phyloP scores from a whole-genome alignment of 768 basidiomycete species.

The Lyophyllum atratum region DNA sequence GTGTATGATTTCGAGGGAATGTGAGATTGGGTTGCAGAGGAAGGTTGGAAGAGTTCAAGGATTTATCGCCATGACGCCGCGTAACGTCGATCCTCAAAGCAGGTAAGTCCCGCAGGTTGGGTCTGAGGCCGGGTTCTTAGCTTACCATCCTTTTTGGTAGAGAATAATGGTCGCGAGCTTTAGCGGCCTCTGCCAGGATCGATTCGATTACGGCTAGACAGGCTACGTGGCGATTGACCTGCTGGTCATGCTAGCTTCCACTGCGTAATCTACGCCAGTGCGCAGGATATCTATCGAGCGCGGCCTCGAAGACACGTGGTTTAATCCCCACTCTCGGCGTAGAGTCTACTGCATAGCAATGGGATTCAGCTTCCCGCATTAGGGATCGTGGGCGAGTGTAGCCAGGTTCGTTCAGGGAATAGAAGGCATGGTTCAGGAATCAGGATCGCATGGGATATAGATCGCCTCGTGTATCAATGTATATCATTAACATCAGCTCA shows the following conservation, averaged over 20 bases:
- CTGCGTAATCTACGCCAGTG: too few relatives aligned
- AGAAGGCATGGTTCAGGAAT: not conserved
- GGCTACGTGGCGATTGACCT: not conserved
- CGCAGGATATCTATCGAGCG: too few relatives aligned
- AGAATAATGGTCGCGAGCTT: not conserved
- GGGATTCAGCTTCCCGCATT: not conserved
- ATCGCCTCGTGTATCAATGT: not conserved
- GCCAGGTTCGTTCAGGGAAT: not conserved
- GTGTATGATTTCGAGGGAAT: slow-evolving; percentile 16
- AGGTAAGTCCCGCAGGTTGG: not conserved
- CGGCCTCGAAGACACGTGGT: not conserved
- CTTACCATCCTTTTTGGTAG: not conserved
- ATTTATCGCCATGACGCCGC: not conserved
- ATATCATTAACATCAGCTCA: not conserved
- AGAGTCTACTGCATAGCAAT: not conserved
- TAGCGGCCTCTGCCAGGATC: not conserved
- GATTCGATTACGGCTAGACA: not conserved
- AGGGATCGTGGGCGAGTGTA: not conserved
- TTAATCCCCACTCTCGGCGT: not conserved
- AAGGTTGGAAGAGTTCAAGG: not conserved
- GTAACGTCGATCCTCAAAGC: not conserved
- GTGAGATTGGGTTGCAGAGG: not conserved
- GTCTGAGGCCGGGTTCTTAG: not conserved
- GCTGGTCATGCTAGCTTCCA: not conserved
- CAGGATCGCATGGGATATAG: not conserved